Percentiles rank a stretch among this genome's conserved stretches.
phyloP scores from a whole-genome alignment of 1,284 basidiomycete genomes.

The Cystobasidiaceae sp. region DNA sequence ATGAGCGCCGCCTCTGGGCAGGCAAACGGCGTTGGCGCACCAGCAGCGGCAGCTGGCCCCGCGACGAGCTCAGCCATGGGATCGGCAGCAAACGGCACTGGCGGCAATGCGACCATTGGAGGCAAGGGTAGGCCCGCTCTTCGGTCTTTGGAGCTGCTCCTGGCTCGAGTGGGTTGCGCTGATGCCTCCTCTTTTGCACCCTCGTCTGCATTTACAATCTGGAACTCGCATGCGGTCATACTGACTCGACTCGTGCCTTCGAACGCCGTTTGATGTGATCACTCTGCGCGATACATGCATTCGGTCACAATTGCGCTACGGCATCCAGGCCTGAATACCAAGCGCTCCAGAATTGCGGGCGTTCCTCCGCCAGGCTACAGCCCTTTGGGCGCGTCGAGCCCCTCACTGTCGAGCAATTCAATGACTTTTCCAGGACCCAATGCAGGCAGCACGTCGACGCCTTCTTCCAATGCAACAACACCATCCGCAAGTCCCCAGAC shows the following conservation, averaged over 20 bases:
- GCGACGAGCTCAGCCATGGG: not conserved
- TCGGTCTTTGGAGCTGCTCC: no score
- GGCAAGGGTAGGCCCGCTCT: constrained; percentile 7
- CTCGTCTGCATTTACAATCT: no score
- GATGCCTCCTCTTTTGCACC: no score
- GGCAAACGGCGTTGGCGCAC: not conserved
- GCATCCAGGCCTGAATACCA: not conserved
- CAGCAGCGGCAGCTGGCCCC: not conserved
- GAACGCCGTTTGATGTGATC: constrained; percentile 1
- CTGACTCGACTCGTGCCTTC: not conserved
- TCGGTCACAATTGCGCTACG: not conserved
- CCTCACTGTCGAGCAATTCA: constrained; percentile 8
- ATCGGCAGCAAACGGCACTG: not conserved
- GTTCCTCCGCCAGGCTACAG: constrained; percentile 17
- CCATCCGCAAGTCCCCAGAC: constrained; percentile 27
- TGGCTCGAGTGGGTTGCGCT: no score
- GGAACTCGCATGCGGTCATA: no score
- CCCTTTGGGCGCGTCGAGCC: constrained; percentile 19
- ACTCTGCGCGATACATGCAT: not conserved
- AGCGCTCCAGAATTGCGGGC: constrained; percentile 16
- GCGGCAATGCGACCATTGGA: not conserved
- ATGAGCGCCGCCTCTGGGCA: not conserved
- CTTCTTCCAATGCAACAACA: constrained; percentile 28
- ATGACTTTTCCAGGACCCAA: constrained; percentile 1
- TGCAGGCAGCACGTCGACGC: not conserved